These are phyloP conservation scores for Hygrocybe punicea DNA, from an alignment of 768 basidiomycete species.

Conservation along the genomic window DNA sequence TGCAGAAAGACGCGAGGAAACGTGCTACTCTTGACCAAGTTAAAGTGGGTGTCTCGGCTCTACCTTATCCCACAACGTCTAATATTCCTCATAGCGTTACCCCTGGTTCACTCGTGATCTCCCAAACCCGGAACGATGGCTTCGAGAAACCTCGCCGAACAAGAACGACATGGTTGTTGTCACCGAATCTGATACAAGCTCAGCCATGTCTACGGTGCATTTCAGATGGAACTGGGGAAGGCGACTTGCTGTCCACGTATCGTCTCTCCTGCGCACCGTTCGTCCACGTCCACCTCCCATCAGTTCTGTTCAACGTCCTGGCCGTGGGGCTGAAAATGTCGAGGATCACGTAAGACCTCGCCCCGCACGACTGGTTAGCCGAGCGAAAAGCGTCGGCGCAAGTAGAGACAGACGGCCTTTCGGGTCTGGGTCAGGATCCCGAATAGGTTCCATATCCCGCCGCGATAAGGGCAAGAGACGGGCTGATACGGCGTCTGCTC, in stretches of 20 bases:
- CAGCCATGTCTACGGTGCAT: constrained; percentile 63
- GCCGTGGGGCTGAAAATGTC: not conserved
- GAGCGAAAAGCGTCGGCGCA: not conserved
- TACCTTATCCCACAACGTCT: not conserved
- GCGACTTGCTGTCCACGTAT: constrained; percentile 42
- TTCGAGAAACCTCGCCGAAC: constrained; percentile 41
- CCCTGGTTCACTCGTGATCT: constrained; percentile 71
- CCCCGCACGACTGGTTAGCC: not conserved
- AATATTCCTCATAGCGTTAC: constrained; percentile 41
- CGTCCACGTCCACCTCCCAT: constrained; percentile 20
- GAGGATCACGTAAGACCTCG: not conserved
- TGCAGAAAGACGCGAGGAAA: constrained; percentile 74
- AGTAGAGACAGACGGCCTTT: not conserved
- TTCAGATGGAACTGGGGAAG: constrained; percentile 62
- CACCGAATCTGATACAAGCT: constrained; percentile 71
- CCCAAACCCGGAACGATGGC: constrained; percentile 65
- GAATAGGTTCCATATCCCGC: constrained; percentile 2
- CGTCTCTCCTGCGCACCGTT: constrained; percentile 48
- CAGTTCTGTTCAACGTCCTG: not conserved
- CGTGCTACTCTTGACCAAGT: constrained; percentile 78
- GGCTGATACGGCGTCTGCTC: constrained; percentile 6
- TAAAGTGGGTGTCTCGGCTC: constrained; percentile 51
- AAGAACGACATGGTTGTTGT: constrained; percentile 43
- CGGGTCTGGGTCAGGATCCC: not conserved
- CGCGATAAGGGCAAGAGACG: constrained; percentile 29